phyloP scores from a whole-genome alignment of 495 filamentous ascomycete genomes.

The Chlorociboria aeruginascens region DNA sequence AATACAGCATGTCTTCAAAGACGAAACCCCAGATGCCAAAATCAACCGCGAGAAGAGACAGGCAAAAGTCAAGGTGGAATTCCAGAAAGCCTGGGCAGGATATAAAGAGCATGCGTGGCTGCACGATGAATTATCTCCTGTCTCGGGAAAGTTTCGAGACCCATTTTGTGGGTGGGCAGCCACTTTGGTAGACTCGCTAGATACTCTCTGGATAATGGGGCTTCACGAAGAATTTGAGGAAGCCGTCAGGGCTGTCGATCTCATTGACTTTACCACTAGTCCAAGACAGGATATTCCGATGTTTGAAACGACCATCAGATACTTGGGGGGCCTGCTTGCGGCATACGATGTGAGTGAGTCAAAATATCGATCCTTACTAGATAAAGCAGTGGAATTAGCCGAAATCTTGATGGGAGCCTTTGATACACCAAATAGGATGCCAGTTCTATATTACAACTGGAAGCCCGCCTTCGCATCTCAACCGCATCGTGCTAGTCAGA shows the following conservation, averaged over 20 bases:
- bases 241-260: constrained; percentile 59
- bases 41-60: constrained; percentile 51
- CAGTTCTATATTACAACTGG: constrained; percentile 77
- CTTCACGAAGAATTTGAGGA: constrained; percentile 82
- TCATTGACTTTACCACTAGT: constrained; percentile 84
- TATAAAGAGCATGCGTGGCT: constrained; percentile 77
- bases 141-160: constrained; percentile 47
- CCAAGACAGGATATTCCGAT: constrained; percentile 53
- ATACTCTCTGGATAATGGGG: constrained; percentile 95
- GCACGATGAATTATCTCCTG: constrained; percentile 71
- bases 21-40: constrained; percentile 48
- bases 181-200: constrained; percentile 83
- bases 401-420: constrained; percentile 87
- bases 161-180: constrained; percentile 94
- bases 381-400: constrained; percentile 80
- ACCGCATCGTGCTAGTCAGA: constrained; percentile 50
- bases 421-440: constrained; percentile 96
- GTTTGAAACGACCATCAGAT: constrained; percentile 83
- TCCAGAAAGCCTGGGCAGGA: constrained; percentile 67
- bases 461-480: constrained; percentile 52
- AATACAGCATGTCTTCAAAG: constrained; percentile 60
- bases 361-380: constrained; percentile 56
- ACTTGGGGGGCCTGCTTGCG: constrained; percentile 70
- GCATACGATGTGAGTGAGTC: constrained; percentile 73
- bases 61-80: constrained; percentile 62